Base-by-base conservation (phyloP, 2,329 filamentous ascomycete species). In the Epichloe brachyelytri region DNA sequence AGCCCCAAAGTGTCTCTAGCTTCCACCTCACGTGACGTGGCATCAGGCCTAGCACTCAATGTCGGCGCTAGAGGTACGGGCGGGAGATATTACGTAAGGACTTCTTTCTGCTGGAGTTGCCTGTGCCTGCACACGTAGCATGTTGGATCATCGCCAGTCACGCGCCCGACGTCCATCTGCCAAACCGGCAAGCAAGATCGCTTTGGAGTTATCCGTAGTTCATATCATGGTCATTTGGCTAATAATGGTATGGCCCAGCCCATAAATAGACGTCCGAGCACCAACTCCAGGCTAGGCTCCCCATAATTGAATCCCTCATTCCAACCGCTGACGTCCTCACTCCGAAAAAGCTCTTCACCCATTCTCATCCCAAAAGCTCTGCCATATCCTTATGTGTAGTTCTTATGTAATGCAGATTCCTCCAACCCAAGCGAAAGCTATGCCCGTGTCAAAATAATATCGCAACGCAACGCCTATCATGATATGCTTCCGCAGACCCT, bases 391-490 rank as follows among this genome's bases (percentile, higher is more conserved):
- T n/a, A 48, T 56, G 53, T 53, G 51, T 51, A 40, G 54, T 46
- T n/a, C 44, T 22, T 62, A 58, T 59, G 58, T 55, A 58, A 61
- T 63, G 61, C 56, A 58, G 56, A 62, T 53, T 55, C 52, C 56
- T 58, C 56, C 50, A 43, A 38, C 34, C 45, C 33, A 33, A 40
- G 34, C 37, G 14, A 48, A 44, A 30, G 20, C 38, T 40, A 45
- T 43, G 26, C 51, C 40, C 34, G 40, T 46, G 30, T 58, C 56
- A 58, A 48, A 57, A 59, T 55, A 62, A 62, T 64, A 60, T 59
- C 60, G 59, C 58, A 67, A 67, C 64, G 63, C 64, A 67, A 67
- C 65, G 65, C 65, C 65, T 47, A 59, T 59, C 46, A 39, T 49
- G 60, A 61, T 56, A 67, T 65, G 64, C 62, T 66, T 63, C 54